Evolutionary conservation across 192 early-diverging fungal species (phyloP).

Genomic region (Coemansia sp.): DNA sequence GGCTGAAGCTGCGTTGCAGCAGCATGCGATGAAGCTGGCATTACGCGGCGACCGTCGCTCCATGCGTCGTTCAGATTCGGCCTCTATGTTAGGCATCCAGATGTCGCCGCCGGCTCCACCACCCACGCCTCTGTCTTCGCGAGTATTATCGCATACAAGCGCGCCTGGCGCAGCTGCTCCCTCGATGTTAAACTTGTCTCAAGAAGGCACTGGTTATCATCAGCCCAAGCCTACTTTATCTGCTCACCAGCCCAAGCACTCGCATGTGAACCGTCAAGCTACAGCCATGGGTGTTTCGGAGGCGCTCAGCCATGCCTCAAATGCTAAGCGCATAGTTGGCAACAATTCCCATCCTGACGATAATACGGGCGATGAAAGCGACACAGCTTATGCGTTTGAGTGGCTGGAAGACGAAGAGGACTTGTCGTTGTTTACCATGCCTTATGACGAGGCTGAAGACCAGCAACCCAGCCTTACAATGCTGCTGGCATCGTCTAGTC

Average conservation of each 20-base stretch:
- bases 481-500: conserved; percentile 42
- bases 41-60: conserved; percentile 12
- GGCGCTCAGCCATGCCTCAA: conserved; percentile 5
- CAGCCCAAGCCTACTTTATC: not conserved
- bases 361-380: conserved; percentile 8
- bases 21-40: conserved; percentile 18
- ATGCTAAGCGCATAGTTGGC: not conserved
- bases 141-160: not conserved
- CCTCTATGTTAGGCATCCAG: not conserved
- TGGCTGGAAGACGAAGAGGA: conserved; percentile 53
- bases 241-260: not conserved
- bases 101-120: conserved; percentile 27
- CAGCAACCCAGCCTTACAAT: conserved; percentile 34
- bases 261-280: not conserved
- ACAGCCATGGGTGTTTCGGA: conserved; percentile 12
- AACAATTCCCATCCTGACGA: not conserved
- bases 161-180: not conserved
- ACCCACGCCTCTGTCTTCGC: conserved; percentile 16
- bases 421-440: conserved; percentile 44
- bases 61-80: not conserved
- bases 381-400: conserved; percentile 39
- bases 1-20: conserved; percentile 20
- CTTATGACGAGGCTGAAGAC: conserved; percentile 9
- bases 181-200: not conserved
- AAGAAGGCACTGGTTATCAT: not conserved